These are phyloP conservation scores for Udeniomyces megalosporus DNA, from an alignment of 768 basidiomycete species.

Conservation along the genomic window DNA sequence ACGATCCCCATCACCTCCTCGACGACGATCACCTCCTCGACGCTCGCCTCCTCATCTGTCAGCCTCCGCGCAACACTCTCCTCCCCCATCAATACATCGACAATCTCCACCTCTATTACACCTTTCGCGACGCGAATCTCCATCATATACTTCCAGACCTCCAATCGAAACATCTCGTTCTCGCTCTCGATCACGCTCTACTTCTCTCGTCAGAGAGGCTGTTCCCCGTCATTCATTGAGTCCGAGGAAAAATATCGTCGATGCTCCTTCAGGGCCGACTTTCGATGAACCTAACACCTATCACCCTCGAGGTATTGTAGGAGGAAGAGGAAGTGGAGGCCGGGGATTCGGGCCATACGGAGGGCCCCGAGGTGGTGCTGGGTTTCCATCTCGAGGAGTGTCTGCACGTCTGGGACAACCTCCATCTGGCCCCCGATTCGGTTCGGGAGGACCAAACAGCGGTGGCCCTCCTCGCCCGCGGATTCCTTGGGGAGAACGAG, in stretches of 20 bases:
- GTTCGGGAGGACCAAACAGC: neutral
- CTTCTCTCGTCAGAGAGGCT: too few relatives aligned
- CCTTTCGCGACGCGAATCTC: too few relatives aligned
- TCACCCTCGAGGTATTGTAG: too few relatives aligned
- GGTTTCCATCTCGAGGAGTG: neutral
- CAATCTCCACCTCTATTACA: neutral
- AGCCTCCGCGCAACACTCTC: neutral
- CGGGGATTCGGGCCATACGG: neutral
- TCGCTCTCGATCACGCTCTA: too few relatives aligned
- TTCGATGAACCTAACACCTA: too few relatives aligned
- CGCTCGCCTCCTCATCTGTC: neutral
- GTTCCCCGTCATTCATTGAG: too few relatives aligned
- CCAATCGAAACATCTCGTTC: too few relatives aligned
- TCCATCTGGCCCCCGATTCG: neutral
- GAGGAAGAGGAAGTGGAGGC: neutral
- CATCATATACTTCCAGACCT: too few relatives aligned
- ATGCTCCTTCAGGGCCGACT: too few relatives aligned
- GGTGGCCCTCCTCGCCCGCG: neutral
- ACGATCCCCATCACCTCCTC: slow-evolving; percentile 1
- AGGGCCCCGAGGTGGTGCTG: neutral
- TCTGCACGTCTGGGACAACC: neutral
- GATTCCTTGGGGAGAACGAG: neutral
- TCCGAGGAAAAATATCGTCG: too few relatives aligned
- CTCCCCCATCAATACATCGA: neutral
- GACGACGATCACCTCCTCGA: neutral